Base-by-base conservation (phyloP, 192 early-diverging fungal genomes). In the Phycomyces blakesleeanus region DNA sequence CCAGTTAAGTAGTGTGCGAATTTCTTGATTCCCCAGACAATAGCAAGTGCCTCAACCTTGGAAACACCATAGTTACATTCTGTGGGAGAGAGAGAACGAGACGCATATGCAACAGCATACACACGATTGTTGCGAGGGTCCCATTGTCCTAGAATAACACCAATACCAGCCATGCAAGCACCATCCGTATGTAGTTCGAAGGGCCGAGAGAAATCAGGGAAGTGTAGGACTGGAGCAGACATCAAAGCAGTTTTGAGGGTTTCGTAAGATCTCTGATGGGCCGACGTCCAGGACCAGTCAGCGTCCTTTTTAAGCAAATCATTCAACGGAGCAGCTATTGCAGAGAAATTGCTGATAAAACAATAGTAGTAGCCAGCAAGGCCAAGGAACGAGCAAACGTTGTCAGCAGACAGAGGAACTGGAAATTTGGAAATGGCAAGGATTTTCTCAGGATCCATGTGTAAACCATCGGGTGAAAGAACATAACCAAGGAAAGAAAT, bases 331-430 rank as follows among this genome's bases (percentile, higher is more conserved):
- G 37, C 15, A 2, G 72, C 58, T 7, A 59, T 57, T 1, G 55
- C 24, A 0, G 69, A 20, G 44, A 55, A 73, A 5, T 50, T 18
- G 12, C 44, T 10, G 37, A 73, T 63, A 40, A 67, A 57, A 14
- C 22, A 14, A 11, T 50, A 55, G 29, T 58, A 63, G 44, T 62
- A 55, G 6, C 60, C 59, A 24, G 52, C 40, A 1, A 67, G 40
- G 0, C 71, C 71, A 11, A 73, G 41, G 38, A 72, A 72, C n/a
- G 52, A 61, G 24, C 37, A 58, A 3, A 66, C 26, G 0, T 42
- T 44, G 0, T 51, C 7, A 3, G 12, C 25, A 5, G 20, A 1
- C 3, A 6, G 8, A 2, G 63, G 63, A 40, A 14, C 24, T 1
- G 60, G 64, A 16, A n/a, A 57, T 10, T 7, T 18, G 29, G 21